Evolutionary conservation across 1,139 yeast genomes (phyloP), one percentile per base, ranked within the genome.

Genomic region (Diutina siamensis): DNA sequence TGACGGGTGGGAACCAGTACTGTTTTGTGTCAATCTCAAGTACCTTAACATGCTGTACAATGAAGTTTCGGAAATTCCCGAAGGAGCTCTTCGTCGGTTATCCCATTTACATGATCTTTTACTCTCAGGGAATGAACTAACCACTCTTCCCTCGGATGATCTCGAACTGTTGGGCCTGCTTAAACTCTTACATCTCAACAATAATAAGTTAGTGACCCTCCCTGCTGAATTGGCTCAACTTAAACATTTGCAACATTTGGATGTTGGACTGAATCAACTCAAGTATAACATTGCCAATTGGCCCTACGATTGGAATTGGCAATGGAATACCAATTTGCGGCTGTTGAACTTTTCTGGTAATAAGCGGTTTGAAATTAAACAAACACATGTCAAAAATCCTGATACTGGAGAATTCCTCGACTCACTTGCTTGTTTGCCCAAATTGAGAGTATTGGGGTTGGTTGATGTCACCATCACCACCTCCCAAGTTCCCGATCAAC

Each of bases 271-370:
- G 3, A 94, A 94, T 59, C 84, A 81, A 52, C 68, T 94, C 60
- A 84, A 89, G 57, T 92, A 92, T 62, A 92, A 94, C 55, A 87
- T 92, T 48, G 83, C 94, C 13, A 92, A 92, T 59, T 86, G 89
- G 78, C 94, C 94, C 7, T 89, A 87, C 58, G 98, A 92, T 60
- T 92, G 97, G 97, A 92, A 87, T 61, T 94, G 98, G 98, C 83
- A 84, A 56, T 81, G 80, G 70, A 94, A 92, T 58, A 68, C 74
- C 47, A 80, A 81, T 44, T 70, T 94, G 60, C 78, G 72, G 53
- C 88, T 84, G 56, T 73, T 94, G 58, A 92, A 89, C 60, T 81
- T 94, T 51, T 86, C 96, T 0, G 97, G 97, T 40, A 94, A 94
- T 59, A 83, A 84, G 57, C 73, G 97, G 51, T 78, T 94, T 51